Evolutionary conservation across 2,329 filamentous ascomycete genomes (phyloP).

Genomic region (Ilyonectria destructans): DNA sequence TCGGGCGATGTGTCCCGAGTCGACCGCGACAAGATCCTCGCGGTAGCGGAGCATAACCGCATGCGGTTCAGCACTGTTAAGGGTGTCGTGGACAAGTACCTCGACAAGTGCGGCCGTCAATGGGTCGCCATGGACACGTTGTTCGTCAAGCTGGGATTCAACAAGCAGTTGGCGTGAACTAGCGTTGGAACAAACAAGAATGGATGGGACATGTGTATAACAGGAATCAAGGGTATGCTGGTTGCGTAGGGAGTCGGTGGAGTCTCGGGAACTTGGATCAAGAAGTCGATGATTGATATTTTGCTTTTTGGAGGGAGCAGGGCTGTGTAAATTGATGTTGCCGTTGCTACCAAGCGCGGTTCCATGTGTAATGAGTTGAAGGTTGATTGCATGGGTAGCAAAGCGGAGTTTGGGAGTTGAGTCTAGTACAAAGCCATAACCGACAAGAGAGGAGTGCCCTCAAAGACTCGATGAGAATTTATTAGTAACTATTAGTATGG

Average conservation of each 20-base stretch:
- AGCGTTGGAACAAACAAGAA: neutral
- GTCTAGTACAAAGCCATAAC: neutral
- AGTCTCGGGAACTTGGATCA: slow-evolving; percentile 28
- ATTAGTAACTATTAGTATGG: neutral
- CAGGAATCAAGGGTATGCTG: neutral
- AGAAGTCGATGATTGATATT: neutral
- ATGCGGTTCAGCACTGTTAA: slow-evolving; percentile 83
- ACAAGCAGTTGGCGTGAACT: slow-evolving; percentile 48
- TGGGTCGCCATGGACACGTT: slow-evolving; percentile 96
- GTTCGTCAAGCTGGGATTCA: slow-evolving; percentile 79
- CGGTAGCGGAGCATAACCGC: slow-evolving; percentile 87
- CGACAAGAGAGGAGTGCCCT: neutral
- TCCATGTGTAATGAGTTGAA: slow-evolving; percentile 7
- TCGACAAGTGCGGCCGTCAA: slow-evolving; percentile 91
- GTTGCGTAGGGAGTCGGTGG: slow-evolving; percentile 32
- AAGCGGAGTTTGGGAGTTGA: slow-evolving; percentile 23
- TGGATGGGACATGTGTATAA: neutral
- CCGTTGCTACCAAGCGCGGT: neutral
- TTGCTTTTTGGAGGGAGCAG: neutral
- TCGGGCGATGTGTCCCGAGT: slow-evolving; percentile 65
- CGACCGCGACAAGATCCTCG: slow-evolving; percentile 77
- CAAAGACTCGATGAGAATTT: neutral
- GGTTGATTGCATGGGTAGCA: slow-evolving; percentile 2
- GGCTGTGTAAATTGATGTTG: neutral
- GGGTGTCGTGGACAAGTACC: slow-evolving; percentile 84